Conservation (phyloP, 2,329 filamentous ascomycete species). For the Pestalotiopsis sp. region DNA sequence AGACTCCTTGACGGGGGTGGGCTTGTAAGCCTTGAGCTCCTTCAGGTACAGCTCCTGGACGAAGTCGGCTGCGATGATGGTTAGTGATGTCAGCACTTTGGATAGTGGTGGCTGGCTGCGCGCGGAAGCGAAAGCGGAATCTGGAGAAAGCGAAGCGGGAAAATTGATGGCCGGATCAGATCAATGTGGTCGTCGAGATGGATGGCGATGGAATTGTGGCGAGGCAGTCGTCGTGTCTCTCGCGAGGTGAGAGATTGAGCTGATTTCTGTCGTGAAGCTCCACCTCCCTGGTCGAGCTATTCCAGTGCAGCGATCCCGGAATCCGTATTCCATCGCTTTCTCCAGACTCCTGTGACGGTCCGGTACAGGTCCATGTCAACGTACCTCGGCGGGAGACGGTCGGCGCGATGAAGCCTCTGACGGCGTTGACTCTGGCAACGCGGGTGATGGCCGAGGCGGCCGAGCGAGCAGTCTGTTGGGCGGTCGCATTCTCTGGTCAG, state of each 20-base stretch:
- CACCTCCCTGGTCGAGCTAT: conserved; percentile 1
- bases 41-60: conserved; percentile 97
- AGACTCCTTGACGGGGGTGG: conserved; percentile 76
- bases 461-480: conserved; percentile 50
- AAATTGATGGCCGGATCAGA: neutral
- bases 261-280: conserved; percentile 3
- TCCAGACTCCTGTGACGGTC: neutral
- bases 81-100: conserved; percentile 2
- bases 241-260: neutral
- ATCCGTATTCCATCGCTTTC: neutral
- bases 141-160: neutral
- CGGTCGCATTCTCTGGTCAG: neutral
- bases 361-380: conserved; percentile 25
- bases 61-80: conserved; percentile 72
- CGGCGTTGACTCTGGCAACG: conserved; percentile 47
- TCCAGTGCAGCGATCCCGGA: neutral
- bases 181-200: neutral
- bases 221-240: neutral
- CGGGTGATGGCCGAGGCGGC: conserved; percentile 52
- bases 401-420: conserved; percentile 61
- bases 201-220: conserved; percentile 2
- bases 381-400: conserved; percentile 64
- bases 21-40: conserved; percentile 96
- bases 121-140: neutral
- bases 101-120: neutral